Percentiles rank a stretch among this genome's conserved stretches.
Conservation (phyloP, 2,329 filamentous ascomycete genomes). For the Waltergamsia citrina region DNA sequence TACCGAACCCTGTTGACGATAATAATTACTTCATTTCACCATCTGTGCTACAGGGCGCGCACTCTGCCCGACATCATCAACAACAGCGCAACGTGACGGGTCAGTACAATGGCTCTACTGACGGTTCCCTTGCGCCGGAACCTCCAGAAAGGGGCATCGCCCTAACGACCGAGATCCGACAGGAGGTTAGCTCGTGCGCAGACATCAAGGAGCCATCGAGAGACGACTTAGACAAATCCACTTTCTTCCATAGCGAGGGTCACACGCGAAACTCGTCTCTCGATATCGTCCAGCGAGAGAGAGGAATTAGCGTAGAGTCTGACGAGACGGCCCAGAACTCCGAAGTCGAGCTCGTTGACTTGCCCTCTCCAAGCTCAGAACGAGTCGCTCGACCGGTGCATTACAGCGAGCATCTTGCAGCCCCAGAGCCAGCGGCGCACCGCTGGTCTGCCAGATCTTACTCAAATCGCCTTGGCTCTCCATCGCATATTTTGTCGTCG, state of each 20-base stretch:
- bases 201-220: neutral
- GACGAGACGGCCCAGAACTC: neutral
- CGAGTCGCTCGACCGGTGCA: neutral
- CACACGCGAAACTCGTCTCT: neutral
- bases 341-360: neutral
- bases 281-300: no score
- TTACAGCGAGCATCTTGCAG: neutral
- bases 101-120: neutral
- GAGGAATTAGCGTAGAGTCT: neutral
- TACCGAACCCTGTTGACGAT: neutral
- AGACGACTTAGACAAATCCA: neutral
- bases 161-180: neutral
- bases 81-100: neutral
- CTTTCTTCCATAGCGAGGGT: neutral
- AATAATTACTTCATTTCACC: slow-evolving; percentile 2
- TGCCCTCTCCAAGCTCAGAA: neutral
- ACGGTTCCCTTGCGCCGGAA: neutral
- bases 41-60: slow-evolving; percentile 1
- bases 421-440: neutral
- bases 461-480: no score
- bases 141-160: neutral
- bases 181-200: neutral
- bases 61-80: neutral
- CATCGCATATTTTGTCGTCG: no score
- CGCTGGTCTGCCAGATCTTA: slow-evolving; percentile 1